Evolutionary conservation across 2,329 filamentous ascomycete genomes (phyloP).

Genomic region (Penicillium sp.): DNA sequence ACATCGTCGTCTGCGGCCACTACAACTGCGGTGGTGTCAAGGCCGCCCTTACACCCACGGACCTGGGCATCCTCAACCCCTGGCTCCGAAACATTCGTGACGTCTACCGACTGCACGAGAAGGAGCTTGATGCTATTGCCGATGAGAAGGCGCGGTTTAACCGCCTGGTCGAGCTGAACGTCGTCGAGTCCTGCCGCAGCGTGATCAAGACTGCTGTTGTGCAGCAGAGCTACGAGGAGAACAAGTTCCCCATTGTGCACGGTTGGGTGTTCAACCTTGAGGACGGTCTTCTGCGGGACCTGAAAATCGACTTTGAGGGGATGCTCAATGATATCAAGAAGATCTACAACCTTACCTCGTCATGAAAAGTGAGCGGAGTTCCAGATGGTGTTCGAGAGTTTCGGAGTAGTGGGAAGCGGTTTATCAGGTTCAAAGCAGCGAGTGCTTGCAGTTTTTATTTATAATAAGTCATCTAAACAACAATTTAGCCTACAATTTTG

Average conservation of each 20-base stretch:
- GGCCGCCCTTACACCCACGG: constrained; percentile 66
- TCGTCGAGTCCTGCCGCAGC: constrained; percentile 36
- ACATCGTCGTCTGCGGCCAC: constrained; percentile 74
- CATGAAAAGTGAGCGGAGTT: not conserved
- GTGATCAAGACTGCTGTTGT: constrained; percentile 56
- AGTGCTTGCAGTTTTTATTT: not conserved
- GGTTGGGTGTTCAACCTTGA: constrained; percentile 75
- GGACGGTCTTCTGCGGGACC: constrained; percentile 69
- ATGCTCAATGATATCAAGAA: constrained; percentile 65
- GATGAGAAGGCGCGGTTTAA: constrained; percentile 28
- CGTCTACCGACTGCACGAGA: constrained; percentile 73
- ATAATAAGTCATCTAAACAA: not conserved
- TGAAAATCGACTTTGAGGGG: constrained; percentile 65
- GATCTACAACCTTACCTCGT: constrained; percentile 62
- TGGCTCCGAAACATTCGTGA: constrained; percentile 73
- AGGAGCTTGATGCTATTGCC: constrained; percentile 61
- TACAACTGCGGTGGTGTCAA: constrained; percentile 70
- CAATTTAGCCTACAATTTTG: not conserved
- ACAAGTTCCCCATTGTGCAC: constrained; percentile 71
- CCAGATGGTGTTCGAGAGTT: constrained; percentile 1
- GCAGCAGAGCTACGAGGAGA: constrained; percentile 65
- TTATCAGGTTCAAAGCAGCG: not conserved
- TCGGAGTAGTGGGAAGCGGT: constrained; percentile 7
- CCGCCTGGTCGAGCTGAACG: constrained; percentile 36
- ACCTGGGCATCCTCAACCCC: constrained; percentile 72